Base-by-base conservation (phyloP, 768 basidiomycete species). In the Mrakia hoshinonis region DNA sequence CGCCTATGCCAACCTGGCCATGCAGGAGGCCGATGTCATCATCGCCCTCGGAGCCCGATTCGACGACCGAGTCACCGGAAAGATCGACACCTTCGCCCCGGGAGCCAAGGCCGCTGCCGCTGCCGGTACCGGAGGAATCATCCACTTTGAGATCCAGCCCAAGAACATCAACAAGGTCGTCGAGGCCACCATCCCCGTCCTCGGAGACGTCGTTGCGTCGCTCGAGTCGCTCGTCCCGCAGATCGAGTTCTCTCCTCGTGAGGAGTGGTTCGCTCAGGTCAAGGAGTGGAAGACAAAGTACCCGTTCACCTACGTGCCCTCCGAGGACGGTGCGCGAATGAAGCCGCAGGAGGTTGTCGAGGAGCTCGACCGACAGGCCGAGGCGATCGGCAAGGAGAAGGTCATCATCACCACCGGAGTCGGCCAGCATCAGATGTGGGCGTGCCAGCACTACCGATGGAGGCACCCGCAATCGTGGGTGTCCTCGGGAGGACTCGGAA, bases 371-470 rank as follows among this genome's bases (percentile, higher is more conserved):
- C 82, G 77, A 67, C 90, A 92, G 82, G 82, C 82, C 61, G 83
- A 89, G 72, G 75, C 55, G n/a, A 78, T 81, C 65, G 81, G 81
- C 67, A 85, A 98, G 82, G 89, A 91, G 70, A 87, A 97, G 29
- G 85, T 96, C 48, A 81, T 99, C 77, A 81, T 99, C 66, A 81
- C 91, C 13, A 99, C 96, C 20, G 96, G 96, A 75, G 96, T 99
- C 26, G 96, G 96, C 10, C 96, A 99, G 79, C 96, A 98, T 81
- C 95, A 99, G 81, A 98, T 98, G 96, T 98, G 92, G 93, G 95
- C 95, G 1, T 91, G 91, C 51, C 96, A 99, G 80, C 84, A 88
- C 79, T 98, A 86, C 81, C 84, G 94, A 71, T 99, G 94, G 94
- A 89, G 82, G 73, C 81, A 88, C 62, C 96, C 96, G 0, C 84